These are phyloP conservation scores for Gnomoniopsis smithogilvyi DNA, from an alignment of 2,329 filamentous ascomycete species.

Conservation along the genomic window DNA sequence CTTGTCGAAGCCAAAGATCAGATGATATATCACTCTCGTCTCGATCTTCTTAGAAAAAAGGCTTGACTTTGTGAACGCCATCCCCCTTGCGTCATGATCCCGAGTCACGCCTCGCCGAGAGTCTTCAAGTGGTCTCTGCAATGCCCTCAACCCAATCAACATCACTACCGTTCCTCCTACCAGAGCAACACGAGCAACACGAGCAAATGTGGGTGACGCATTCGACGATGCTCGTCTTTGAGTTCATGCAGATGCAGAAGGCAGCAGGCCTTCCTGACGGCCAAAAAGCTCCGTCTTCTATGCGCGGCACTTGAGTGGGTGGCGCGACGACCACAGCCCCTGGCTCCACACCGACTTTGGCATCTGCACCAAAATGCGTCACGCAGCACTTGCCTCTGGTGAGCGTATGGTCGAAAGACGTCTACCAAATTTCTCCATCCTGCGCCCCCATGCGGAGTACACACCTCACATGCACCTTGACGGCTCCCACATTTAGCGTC, in stretches of 20 bases:
- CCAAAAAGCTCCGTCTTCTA: constrained; percentile 12
- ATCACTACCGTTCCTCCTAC: neutral
- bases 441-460: neutral
- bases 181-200: neutral
- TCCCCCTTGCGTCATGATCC: neutral
- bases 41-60: neutral
- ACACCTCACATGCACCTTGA: neutral
- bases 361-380: constrained; percentile 15
- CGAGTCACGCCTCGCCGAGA: neutral
- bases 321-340: neutral
- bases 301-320: constrained; percentile 3
- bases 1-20: neutral
- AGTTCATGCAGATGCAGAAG: neutral
- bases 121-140: neutral
- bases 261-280: constrained; percentile 7
- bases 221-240: neutral
- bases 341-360: constrained; percentile 16
- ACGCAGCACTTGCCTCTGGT: constrained; percentile 1
- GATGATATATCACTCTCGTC: neutral
- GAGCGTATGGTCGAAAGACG: neutral
- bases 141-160: neutral
- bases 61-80: neutral
- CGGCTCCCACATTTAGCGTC: neutral
- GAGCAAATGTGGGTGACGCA: neutral
- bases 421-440: neutral